These are phyloP conservation scores for Clarireedia homoeocarpa DNA, from an alignment of 2,329 filamentous ascomycete genomes.

Conservation along the genomic window DNA sequence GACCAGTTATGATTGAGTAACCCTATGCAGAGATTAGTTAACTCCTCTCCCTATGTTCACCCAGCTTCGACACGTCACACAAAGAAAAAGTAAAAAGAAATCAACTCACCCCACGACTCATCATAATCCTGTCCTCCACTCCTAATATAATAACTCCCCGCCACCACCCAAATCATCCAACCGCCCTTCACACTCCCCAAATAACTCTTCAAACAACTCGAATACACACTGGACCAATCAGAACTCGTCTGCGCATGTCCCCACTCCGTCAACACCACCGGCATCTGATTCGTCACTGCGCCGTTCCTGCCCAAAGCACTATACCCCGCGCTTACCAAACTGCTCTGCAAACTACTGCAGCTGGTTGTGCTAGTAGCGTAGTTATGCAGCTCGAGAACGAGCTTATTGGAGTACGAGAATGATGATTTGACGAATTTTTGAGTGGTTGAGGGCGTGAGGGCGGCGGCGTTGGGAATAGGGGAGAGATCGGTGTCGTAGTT, in stretches of 20 bases:
- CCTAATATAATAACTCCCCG: constrained; percentile 50
- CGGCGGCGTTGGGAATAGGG: constrained; percentile 12
- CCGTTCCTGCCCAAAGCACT: constrained; percentile 30
- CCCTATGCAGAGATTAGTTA: not conserved
- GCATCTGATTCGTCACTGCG: constrained; percentile 29
- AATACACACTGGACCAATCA: constrained; percentile 40
- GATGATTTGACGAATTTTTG: constrained; percentile 30
- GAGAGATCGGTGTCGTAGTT: constrained; percentile 33
- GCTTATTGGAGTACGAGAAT: constrained; percentile 36
- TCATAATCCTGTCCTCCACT: constrained; percentile 46
- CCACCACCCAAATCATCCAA: constrained; percentile 54
- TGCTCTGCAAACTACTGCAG: constrained; percentile 27
- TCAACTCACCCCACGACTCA: constrained; percentile 47
- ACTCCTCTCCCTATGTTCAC: not conserved
- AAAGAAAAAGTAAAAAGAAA: not conserved
- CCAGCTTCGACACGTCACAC: not conserved
- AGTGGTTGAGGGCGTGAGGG: constrained; percentile 12
- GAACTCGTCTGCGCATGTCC: constrained; percentile 40
- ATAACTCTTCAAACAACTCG: constrained; percentile 39
- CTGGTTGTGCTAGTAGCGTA: not conserved
- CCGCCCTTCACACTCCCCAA: constrained; percentile 34
- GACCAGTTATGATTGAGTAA: constrained; percentile 6
- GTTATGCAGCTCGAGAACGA: constrained; percentile 39
- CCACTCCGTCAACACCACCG: constrained; percentile 36
- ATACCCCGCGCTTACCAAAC: constrained; percentile 34